Evolutionary conservation across 1,284 basidiomycete species (phyloP).

Genomic region (Gomphus bonarii): DNA sequence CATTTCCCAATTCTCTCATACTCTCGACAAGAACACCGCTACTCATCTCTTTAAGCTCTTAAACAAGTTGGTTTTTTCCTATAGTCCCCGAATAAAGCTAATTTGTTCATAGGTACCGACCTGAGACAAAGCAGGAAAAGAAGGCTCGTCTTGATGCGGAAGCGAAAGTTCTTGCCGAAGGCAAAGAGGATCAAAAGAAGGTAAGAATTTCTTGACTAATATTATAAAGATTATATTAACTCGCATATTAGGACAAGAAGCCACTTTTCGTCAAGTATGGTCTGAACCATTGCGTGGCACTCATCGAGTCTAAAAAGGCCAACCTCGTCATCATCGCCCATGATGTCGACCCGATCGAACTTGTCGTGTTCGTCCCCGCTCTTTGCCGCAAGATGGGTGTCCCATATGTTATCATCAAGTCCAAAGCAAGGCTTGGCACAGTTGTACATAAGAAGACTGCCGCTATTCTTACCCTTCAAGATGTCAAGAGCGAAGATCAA

Average conservation of each 20-base stretch:
- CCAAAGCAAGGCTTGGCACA: slow-evolving; percentile 94
- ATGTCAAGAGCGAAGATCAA: slow-evolving; percentile 91
- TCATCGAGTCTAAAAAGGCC: slow-evolving; percentile 97
- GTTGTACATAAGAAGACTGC: slow-evolving; percentile 98
- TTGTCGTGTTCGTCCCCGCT: slow-evolving; percentile 96
- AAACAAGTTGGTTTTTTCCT: slow-evolving; percentile 63
- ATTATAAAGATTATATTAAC: background rate
- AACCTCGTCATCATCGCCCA: slow-evolving; percentile 94
- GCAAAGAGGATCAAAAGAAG: slow-evolving; percentile 66
- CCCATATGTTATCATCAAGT: slow-evolving; percentile 97
- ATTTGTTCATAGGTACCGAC: slow-evolving; percentile 46
- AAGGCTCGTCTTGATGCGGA: slow-evolving; percentile 80
- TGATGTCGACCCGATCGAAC: slow-evolving; percentile 98
- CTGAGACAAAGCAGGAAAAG: slow-evolving; percentile 96
- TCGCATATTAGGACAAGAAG: slow-evolving; percentile 64
- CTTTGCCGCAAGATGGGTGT: slow-evolving; percentile 99
- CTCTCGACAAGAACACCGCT: slow-evolving; percentile 99
- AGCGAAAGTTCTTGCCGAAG: slow-evolving; percentile 70
- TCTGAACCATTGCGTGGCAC: slow-evolving; percentile 92
- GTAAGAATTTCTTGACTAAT: slow-evolving; percentile 22
- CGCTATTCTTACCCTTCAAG: slow-evolving; percentile 84
- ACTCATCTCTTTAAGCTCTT: slow-evolving; percentile 96
- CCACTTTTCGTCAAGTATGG: slow-evolving; percentile 95
- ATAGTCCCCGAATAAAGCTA: slow-evolving; percentile 15
- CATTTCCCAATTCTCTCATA: slow-evolving; percentile 96